Base-by-base conservation (phyloP, 768 basidiomycete genomes). In the Kwoniella sp. region DNA sequence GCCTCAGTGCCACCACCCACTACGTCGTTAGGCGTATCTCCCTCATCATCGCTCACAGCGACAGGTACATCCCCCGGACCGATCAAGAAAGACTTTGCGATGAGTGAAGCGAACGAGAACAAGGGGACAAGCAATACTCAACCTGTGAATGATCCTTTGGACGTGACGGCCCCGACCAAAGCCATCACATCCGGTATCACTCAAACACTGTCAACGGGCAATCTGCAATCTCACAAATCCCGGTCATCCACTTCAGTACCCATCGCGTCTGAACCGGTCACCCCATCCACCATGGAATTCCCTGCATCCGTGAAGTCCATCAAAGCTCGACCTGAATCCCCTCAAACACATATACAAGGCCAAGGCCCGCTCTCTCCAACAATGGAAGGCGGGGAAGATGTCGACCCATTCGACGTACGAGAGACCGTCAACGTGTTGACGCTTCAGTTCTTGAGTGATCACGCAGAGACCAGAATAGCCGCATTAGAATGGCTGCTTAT, bases 401-500 rank as follows among this genome's bases (percentile, higher is more conserved):
- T 75, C 15, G 90, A 92, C 69, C 79, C 81, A 2, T 89, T 99
- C 64, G 89, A 95, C 69, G 95, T 95, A 64, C 86, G 89, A 60
- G 82, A 84, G 17, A 96, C 90, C 0, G 93, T 99, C 45, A 89
- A 88, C 66, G 88, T 87, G 43, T 75, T 99, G 58, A 95, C 90
- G 3, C 78, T 95, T 43, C 91, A 95, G 62, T 92, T 99, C 71
- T 69, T 96, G 75, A 91, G 88, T 73, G 93, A 99, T 74, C 90
- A 88, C 62, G 93, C 95, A 70, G 91, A 96, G 68, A 98, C 95
- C 0, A 79, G 92, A 42, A 89, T 98, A 5, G 90, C 91, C 23
- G 91, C 93, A 2, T 73, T 99, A 63, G 92, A 93, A 75, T 99
- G 95, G 95, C 78, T 99, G 32, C 84, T 95, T 50, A 99, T 99